Percentiles rank a stretch among this genome's conserved stretches.
phyloP scores from a whole-genome alignment of 2,329 filamentous ascomycete species.

The Aphanocladium album region DNA sequence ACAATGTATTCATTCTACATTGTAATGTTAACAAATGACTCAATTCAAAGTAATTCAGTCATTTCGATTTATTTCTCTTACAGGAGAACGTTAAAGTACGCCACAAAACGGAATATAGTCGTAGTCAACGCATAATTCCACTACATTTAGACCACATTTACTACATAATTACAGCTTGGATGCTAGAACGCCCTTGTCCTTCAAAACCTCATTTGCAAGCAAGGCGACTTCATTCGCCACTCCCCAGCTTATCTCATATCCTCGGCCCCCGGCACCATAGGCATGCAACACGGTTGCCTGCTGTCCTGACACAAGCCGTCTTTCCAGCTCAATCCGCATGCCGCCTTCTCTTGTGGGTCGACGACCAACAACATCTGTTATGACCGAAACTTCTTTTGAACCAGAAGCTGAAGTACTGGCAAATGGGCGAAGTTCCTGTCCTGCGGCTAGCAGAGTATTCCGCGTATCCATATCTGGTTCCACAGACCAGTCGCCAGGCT shows the following conservation, averaged over 20 bases:
- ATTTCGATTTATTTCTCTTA: no score
- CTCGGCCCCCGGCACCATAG: conserved; percentile 57
- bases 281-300: conserved; percentile 39
- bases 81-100: no score
- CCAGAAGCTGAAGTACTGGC: conserved; percentile 17
- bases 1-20: no score
- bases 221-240: conserved; percentile 46
- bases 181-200: not conserved
- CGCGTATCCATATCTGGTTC: conserved; percentile 42
- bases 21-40: no score
- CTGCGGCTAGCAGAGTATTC: conserved; percentile 38
- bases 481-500: conserved; percentile 50
- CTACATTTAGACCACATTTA: no score
- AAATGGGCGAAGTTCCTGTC: conserved; percentile 24
- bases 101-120: no score
- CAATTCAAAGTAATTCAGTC: no score
- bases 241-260: conserved; percentile 57
- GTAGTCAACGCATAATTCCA: no score
- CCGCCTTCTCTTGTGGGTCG: conserved; percentile 40
- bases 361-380: conserved; percentile 40
- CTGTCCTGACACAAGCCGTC: not conserved
- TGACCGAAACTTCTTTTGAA: conserved; percentile 26
- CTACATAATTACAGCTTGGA: not conserved
- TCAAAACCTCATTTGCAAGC: not conserved
- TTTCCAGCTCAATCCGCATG: conserved; percentile 24